These are phyloP conservation scores for Eimeria acervulina DNA, from an alignment of 169 alveolate genomes.

Conservation along the genomic window DNA sequence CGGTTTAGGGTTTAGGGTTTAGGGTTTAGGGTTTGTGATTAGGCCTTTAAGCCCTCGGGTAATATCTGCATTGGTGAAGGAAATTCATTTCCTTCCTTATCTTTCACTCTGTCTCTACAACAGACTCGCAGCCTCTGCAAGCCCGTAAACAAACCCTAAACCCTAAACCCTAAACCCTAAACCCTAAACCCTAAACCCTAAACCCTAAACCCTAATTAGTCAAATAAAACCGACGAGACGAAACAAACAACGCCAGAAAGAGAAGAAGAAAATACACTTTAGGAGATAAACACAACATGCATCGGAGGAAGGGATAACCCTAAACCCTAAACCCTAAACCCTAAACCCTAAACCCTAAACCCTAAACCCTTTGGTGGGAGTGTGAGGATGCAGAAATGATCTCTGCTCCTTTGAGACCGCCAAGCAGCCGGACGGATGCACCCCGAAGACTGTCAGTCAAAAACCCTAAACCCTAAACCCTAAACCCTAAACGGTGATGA, in stretches of 20 bases:
- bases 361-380: neutral
- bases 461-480: slow-evolving; percentile 17
- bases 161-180: too few relatives aligned
- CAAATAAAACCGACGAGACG: too few relatives aligned
- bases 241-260: too few relatives aligned
- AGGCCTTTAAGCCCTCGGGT: neutral
- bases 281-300: too few relatives aligned
- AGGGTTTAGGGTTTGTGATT: neutral
- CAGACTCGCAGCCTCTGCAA: neutral
- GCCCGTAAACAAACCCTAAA: too few relatives aligned
- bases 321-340: too few relatives aligned
- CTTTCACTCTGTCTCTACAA: neutral
- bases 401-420: neutral
- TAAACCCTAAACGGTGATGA: neutral
- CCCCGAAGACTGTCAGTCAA: neutral
- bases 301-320: too few relatives aligned
- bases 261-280: too few relatives aligned
- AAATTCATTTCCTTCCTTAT: neutral
- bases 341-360: too few relatives aligned
- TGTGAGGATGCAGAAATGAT: neutral
- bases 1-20: neutral
- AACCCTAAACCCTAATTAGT: too few relatives aligned
- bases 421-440: neutral
- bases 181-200: too few relatives aligned
- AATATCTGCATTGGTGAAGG: neutral